phyloP scores from a whole-genome alignment of 495 filamentous ascomycete species.

The Terfezia boudieri region DNA sequence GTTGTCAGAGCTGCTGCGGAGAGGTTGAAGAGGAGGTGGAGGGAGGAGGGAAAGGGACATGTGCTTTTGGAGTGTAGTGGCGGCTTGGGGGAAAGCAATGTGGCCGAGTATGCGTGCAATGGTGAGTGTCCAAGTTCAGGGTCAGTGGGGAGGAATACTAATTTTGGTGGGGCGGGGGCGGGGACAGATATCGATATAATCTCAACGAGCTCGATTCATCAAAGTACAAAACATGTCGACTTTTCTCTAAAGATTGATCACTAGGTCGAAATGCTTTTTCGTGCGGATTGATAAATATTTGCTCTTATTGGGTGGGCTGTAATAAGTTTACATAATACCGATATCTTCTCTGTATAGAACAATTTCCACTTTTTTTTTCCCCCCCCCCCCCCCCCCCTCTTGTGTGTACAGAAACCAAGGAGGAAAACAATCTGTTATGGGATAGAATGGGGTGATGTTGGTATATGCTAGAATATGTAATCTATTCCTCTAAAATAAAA shows the following conservation, averaged over 20 bases:
- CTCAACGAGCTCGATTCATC: constrained; percentile 49
- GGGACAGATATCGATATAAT: constrained; percentile 68
- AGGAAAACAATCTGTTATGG: too few relatives aligned
- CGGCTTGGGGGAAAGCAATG: constrained; percentile 68
- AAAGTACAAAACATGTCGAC: constrained; percentile 63
- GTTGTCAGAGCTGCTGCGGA: constrained; percentile 48
- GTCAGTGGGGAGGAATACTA: background rate
- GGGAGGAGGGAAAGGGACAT: constrained; percentile 28
- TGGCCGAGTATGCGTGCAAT: constrained; percentile 52
- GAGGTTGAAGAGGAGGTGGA: constrained; percentile 55
- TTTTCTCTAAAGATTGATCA: constrained; percentile 78
- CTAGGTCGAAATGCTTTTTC: background rate
- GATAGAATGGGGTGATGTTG: too few relatives aligned
- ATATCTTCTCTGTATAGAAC: too few relatives aligned
- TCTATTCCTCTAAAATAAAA: too few relatives aligned
- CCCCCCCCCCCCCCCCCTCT: too few relatives aligned
- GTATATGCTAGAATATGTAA: too few relatives aligned
- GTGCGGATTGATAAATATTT: too few relatives aligned
- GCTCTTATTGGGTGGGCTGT: too few relatives aligned
- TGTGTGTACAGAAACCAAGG: too few relatives aligned
- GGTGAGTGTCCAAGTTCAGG: constrained; percentile 22
- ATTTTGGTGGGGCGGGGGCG: background rate
- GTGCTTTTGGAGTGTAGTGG: constrained; percentile 84
- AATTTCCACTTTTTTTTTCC: too few relatives aligned
- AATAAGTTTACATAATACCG: too few relatives aligned